Conservation (phyloP, 2,329 filamentous ascomycete genomes). For the Colletotrichum gloeosporioides region DNA sequence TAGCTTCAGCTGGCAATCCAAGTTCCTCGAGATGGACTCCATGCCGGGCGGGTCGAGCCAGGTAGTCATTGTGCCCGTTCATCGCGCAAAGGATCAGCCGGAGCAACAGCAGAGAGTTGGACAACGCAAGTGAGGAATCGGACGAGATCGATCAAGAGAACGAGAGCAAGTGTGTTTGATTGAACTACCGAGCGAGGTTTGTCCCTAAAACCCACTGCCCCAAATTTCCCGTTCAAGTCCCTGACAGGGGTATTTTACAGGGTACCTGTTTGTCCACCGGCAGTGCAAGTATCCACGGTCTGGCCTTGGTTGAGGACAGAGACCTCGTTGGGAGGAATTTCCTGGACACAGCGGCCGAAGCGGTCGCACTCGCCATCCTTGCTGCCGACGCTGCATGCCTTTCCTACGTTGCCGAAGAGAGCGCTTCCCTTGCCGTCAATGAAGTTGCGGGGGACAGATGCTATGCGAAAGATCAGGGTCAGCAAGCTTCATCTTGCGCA, state of each 20-base stretch:
- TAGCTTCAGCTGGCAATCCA: neutral
- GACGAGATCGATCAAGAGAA: neutral
- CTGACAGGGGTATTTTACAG: neutral
- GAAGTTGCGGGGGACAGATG: neutral
- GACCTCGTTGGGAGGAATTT: slow-evolving; percentile 5
- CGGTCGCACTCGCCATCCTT: slow-evolving; percentile 13
- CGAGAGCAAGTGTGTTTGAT: neutral
- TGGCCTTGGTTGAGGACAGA: slow-evolving; percentile 4
- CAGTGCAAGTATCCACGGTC: slow-evolving; percentile 1
- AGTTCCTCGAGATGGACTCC: neutral
- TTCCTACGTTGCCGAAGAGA: slow-evolving; percentile 10
- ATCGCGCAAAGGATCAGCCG: neutral
- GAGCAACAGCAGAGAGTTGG: neutral
- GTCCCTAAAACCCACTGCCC: neutral
- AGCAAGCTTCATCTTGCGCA: neutral
- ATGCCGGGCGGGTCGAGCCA: neutral
- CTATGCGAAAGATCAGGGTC: neutral
- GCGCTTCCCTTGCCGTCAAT: slow-evolving; percentile 8
- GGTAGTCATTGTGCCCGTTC: neutral
- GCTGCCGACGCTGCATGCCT: neutral
- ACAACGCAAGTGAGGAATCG: neutral
- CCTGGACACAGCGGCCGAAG: slow-evolving; percentile 8
- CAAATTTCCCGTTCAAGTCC: fast-evolving
- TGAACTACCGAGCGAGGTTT: neutral
- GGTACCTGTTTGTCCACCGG: slow-evolving; percentile 10